A percentile compares a stretch with the other conserved stretches of the same genome.
Conservation (phyloP, 1,284 basidiomycete genomes). For the Irpex sp. region DNA sequence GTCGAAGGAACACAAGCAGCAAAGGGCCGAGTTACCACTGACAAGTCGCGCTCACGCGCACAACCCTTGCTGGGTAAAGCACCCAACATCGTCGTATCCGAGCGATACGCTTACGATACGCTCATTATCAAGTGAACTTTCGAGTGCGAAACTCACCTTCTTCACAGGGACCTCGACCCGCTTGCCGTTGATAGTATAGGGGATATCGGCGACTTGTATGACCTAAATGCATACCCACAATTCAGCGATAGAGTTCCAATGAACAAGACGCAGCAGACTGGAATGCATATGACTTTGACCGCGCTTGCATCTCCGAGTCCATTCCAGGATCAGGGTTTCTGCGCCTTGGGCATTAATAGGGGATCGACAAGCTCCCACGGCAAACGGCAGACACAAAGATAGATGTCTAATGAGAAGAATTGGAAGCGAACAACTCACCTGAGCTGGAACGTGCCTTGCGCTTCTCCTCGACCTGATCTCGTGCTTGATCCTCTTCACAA, state of each 20-base stretch:
- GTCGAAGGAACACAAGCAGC: not conserved
- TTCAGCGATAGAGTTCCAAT: not conserved
- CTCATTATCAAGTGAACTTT: not conserved
- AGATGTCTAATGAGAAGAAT: not conserved
- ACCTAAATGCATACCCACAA: constrained; percentile 38
- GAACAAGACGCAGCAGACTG: not conserved
- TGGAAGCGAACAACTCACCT: constrained; percentile 36
- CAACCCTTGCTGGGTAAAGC: not conserved
- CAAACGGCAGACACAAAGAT: not conserved
- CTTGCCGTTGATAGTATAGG: constrained; percentile 85
- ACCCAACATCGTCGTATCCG: not conserved
- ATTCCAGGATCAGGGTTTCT: constrained; percentile 2
- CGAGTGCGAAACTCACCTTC: constrained; percentile 44
- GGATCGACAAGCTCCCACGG: not conserved
- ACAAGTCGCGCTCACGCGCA: not conserved
- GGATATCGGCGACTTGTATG: constrained; percentile 66
- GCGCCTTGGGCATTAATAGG: not conserved
- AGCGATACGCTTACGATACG: constrained; percentile 8
- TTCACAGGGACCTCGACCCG: constrained; percentile 81
- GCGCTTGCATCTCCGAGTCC: not conserved
- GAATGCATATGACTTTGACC: not conserved
- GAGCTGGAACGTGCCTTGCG: constrained; percentile 68
- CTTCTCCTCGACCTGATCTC: constrained; percentile 65
- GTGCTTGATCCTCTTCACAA: constrained; percentile 54
- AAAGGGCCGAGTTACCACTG: constrained; percentile 8